Evolutionary conservation across 306 rosid genomes (phyloP).

Genomic region (Prunus padus): DNA sequence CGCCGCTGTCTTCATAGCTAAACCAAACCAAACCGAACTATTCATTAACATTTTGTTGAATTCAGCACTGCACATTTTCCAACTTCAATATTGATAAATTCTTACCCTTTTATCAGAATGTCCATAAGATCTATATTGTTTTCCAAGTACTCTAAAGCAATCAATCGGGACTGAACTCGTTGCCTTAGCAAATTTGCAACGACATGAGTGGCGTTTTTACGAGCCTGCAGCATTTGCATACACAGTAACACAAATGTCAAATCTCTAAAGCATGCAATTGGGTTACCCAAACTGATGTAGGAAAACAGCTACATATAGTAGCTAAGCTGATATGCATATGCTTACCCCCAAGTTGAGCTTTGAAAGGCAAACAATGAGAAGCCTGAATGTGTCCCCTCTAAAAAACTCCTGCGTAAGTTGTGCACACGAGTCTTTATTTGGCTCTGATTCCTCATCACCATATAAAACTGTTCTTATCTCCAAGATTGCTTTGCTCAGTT

Average conservation of each 20-base stretch:
- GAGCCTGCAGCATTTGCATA: constrained; percentile 35
- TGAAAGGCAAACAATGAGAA: constrained; percentile 44
- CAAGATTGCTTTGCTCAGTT: constrained; percentile 41
- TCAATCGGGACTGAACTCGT: constrained; percentile 38
- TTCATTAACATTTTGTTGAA: not conserved
- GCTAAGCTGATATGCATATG: not conserved
- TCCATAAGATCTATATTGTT: constrained; percentile 56
- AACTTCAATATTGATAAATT: not conserved
- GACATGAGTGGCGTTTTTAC: constrained; percentile 56
- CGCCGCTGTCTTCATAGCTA: constrained; percentile 35
- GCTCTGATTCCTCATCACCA: constrained; percentile 59
- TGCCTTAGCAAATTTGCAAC: constrained; percentile 70
- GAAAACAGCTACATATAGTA: not conserved
- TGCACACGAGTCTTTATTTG: constrained; percentile 56
- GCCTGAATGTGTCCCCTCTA: constrained; percentile 50
- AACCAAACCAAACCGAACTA: not conserved
- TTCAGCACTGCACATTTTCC: not conserved
- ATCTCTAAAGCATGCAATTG: not conserved
- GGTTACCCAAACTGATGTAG: not conserved
- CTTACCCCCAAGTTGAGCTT: constrained; percentile 56
- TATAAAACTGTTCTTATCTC: constrained; percentile 52
- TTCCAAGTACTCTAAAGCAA: constrained; percentile 58
- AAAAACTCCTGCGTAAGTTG: constrained; percentile 64
- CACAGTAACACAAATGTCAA: not conserved
- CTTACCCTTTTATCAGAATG: constrained; percentile 52